These are phyloP conservation scores for Pyrenochaeta sp. DNA, from an alignment of 2,329 filamentous ascomycete genomes.

Conservation along the genomic window DNA sequence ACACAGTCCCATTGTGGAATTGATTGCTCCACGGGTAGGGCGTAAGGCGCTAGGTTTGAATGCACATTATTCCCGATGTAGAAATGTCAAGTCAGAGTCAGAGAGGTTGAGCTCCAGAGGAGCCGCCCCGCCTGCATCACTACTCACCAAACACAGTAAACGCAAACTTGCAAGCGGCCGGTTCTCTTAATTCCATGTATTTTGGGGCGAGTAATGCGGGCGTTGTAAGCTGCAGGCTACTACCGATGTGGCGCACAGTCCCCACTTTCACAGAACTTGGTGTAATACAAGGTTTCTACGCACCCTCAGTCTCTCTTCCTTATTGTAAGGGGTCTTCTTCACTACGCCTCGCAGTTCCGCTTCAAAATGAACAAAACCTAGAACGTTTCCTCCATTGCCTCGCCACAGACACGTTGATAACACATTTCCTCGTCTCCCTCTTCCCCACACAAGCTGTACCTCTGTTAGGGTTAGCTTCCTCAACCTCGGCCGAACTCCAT, in stretches of 20 bases:
- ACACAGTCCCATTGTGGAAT: not conserved
- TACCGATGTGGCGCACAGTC: constrained; percentile 3
- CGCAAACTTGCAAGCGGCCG: not conserved
- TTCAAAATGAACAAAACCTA: not conserved
- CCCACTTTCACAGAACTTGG: constrained; percentile 1
- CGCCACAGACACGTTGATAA: not conserved
- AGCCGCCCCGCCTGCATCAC: not conserved
- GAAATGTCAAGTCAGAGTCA: not conserved
- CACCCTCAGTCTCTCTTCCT: not conserved
- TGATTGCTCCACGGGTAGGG: not conserved
- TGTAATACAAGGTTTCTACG: not conserved
- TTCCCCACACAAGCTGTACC: not conserved
- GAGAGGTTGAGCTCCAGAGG: not conserved
- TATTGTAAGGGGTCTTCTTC: not conserved
- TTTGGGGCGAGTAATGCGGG: not conserved
- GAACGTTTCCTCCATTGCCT: not conserved
- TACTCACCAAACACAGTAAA: not conserved
- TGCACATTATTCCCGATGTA: not conserved
- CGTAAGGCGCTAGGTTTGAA: not conserved
- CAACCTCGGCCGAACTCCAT: not conserved
- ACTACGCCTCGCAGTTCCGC: not conserved
- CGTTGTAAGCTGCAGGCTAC: not conserved
- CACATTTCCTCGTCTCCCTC: not conserved
- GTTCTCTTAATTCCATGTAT: not conserved
- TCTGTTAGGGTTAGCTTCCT: not conserved